Conservation (phyloP, 768 basidiomycete genomes). For the Boletus reticuloceps region DNA sequence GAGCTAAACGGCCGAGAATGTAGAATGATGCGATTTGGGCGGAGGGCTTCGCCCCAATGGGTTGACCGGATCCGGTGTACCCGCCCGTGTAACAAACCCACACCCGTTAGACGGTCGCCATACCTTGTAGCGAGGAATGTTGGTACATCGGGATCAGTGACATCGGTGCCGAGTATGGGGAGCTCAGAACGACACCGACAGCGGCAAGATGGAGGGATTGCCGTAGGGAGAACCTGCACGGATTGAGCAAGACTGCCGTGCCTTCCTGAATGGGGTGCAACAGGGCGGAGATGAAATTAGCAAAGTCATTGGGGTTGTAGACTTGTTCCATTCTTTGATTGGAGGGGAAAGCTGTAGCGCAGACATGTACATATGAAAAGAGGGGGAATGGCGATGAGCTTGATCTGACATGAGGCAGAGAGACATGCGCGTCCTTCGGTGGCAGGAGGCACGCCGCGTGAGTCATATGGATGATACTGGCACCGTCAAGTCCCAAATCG, state of each 20-base stretch:
- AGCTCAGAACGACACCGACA: neutral
- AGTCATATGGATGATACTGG: constrained; percentile 11
- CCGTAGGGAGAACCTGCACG: constrained; percentile 27
- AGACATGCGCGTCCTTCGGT: neutral
- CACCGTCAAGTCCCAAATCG: constrained; percentile 10
- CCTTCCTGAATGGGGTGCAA: constrained; percentile 21
- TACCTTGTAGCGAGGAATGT: neutral
- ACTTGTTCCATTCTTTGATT: constrained; percentile 18
- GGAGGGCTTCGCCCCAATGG: constrained; percentile 14
- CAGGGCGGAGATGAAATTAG: constrained; percentile 32
- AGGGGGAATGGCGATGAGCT: constrained; percentile 12
- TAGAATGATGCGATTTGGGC: constrained; percentile 26
- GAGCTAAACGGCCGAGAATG: constrained; percentile 10
- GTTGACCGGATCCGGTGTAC: constrained; percentile 10
- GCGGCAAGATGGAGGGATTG: neutral
- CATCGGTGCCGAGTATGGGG: constrained; percentile 20
- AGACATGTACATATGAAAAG: constrained; percentile 12
- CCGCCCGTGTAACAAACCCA: neutral
- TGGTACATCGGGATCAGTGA: constrained; percentile 12
- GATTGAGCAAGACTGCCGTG: constrained; percentile 14
- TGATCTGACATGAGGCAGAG: constrained; percentile 26
- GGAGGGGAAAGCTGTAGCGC: constrained; percentile 5
- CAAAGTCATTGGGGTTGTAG: constrained; percentile 4
- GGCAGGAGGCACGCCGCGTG: constrained; percentile 13
- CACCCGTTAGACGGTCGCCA: neutral